phyloP scores from a whole-genome alignment of 345 rosid genomes.

The Lepidium didymum region DNA sequence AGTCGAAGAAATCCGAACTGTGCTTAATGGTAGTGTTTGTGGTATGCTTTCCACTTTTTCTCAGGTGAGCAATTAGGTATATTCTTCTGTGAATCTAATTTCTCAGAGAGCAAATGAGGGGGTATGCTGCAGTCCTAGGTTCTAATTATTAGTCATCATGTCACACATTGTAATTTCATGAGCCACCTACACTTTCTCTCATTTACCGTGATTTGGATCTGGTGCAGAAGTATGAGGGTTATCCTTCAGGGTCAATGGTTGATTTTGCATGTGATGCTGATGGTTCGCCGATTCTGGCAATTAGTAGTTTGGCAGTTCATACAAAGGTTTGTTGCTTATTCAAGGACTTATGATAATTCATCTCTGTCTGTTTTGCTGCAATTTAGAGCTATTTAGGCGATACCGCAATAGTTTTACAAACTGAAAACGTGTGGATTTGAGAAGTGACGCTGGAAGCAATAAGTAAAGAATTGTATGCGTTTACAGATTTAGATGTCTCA shows the following conservation, averaged over 20 bases:
- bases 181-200: background rate
- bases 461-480: background rate
- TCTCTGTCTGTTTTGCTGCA: constrained; percentile 5
- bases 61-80: constrained; percentile 40
- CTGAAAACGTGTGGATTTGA: background rate
- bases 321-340: constrained; percentile 48
- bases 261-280: constrained; percentile 84
- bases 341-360: background rate
- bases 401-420: background rate
- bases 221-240: constrained; percentile 68
- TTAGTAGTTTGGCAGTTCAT: constrained; percentile 83
- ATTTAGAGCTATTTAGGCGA: background rate
- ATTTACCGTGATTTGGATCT: background rate
- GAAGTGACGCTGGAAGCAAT: background rate
- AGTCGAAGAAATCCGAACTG: constrained; percentile 65
- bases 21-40: constrained; percentile 47
- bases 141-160: background rate
- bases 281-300: constrained; percentile 79
- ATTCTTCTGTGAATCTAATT: background rate
- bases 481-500: background rate
- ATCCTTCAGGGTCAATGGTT: constrained; percentile 90
- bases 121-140: background rate
- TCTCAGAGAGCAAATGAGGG: background rate
- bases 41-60: constrained; percentile 87
- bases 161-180: background rate